phyloP scores from a whole-genome alignment of 75 land plant genomes.

The Picea sitchensis region DNA sequence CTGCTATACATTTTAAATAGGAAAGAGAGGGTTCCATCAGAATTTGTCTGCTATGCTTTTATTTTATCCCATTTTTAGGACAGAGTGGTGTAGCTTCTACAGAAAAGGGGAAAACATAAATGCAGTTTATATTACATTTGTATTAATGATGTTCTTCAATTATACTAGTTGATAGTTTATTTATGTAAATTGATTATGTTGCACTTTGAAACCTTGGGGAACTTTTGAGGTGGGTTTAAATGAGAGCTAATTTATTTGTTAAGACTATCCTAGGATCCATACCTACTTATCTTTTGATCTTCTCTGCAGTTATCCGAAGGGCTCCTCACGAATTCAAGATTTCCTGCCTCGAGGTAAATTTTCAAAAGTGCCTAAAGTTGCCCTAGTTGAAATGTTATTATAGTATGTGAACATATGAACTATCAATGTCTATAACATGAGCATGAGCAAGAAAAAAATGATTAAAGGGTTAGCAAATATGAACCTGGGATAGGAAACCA shows the following conservation, averaged over 20 bases:
- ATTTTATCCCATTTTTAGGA: not conserved
- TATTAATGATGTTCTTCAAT: not conserved
- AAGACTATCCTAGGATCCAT: not conserved
- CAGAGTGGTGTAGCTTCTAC: not conserved
- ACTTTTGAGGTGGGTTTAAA: not conserved
- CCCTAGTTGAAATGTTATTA: not conserved
- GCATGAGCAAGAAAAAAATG: too few relatives aligned
- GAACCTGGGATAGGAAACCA: too few relatives aligned
- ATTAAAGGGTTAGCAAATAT: too few relatives aligned
- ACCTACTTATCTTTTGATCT: not conserved
- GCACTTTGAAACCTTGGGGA: not conserved
- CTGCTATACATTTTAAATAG: not conserved
- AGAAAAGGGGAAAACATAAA: not conserved
- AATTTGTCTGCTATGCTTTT: not conserved
- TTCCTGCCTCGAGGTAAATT: conserved; percentile 80
- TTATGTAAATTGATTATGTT: not conserved
- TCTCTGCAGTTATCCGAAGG: conserved; percentile 72
- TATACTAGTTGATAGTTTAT: not conserved
- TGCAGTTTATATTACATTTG: not conserved
- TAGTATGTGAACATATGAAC: not conserved
- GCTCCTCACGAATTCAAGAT: conserved; percentile 97
- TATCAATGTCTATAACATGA: not conserved
- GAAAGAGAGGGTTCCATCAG: not conserved
- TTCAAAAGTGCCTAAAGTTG: not conserved
- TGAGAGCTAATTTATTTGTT: not conserved